Evolutionary conservation across 345 rosid genomes (phyloP).

Genomic region (Gossypium arboreum): DNA sequence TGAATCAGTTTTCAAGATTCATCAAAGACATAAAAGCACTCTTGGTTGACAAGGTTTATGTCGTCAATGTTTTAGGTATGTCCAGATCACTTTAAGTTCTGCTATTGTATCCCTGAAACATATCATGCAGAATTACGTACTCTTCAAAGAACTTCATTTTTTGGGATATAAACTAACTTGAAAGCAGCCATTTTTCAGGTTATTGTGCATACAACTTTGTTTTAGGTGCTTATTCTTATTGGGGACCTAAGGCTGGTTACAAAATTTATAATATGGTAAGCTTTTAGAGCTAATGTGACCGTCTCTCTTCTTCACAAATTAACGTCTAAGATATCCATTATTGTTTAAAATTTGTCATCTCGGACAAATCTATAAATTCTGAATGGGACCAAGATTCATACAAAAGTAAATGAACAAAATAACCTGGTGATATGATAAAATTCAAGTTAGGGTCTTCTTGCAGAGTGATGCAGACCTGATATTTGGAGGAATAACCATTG

Average conservation of each 20-base stretch:
- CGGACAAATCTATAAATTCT: neutral
- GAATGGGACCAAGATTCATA: neutral
- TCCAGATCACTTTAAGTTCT: neutral
- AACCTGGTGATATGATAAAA: conserved; percentile 13
- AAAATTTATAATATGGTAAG: conserved; percentile 51
- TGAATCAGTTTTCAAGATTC: conserved; percentile 52
- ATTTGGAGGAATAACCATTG: conserved; percentile 84
- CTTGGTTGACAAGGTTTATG: conserved; percentile 58
- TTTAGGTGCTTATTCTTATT: conserved; percentile 90
- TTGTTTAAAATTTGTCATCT: neutral
- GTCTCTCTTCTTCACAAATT: neutral
- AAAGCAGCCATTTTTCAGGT: conserved; percentile 43
- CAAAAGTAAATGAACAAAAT: too few relatives aligned
- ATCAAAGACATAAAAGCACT: conserved; percentile 59
- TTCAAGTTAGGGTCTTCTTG: conserved; percentile 18
- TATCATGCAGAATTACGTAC: neutral
- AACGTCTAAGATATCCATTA: neutral
- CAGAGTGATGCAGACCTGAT: conserved; percentile 83
- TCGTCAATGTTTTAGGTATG: conserved; percentile 76
- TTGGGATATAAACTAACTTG: conserved; percentile 6
- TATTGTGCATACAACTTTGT: conserved; percentile 85
- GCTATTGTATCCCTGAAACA: neutral
- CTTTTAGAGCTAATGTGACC: neutral
- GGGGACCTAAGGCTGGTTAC: conserved; percentile 97
- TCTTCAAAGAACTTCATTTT: neutral